Conservation (phyloP, 192 early-diverging fungal species). For the Oehlia diaphana region DNA sequence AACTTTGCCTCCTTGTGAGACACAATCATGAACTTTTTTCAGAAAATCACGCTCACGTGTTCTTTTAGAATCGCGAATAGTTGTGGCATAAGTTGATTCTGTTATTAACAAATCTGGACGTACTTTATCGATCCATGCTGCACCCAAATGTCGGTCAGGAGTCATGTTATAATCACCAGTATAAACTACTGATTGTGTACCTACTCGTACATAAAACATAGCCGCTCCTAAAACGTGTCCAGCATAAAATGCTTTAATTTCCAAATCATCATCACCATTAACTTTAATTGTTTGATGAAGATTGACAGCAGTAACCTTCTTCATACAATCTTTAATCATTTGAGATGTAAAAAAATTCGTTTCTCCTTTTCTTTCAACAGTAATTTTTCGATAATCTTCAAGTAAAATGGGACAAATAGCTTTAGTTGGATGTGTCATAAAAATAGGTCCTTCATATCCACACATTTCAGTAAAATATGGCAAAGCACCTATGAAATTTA, state of each 20-base stretch:
- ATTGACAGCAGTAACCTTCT: constrained; percentile 87
- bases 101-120: constrained; percentile 93
- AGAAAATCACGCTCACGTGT: constrained; percentile 92
- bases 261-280: constrained; percentile 70
- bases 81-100: constrained; percentile 96
- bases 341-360: constrained; percentile 85
- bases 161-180: constrained; percentile 93
- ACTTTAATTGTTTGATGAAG: constrained; percentile 83
- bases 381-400: constrained; percentile 93
- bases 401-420: constrained; percentile 94
- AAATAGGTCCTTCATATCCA: constrained; percentile 94
- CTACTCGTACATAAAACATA: constrained; percentile 87
- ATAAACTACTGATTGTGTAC: constrained; percentile 78
- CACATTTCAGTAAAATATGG: constrained; percentile 95
- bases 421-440: constrained; percentile 97
- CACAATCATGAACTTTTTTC: constrained; percentile 81
- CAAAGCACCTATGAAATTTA: constrained; percentile 51
- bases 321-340: constrained; percentile 92
- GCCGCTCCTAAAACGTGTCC: constrained; percentile 98
- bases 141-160: constrained; percentile 87
- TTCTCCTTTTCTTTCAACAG: constrained; percentile 86
- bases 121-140: constrained; percentile 95
- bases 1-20: constrained; percentile 80
- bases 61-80: constrained; percentile 91
- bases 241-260: constrained; percentile 89